These are phyloP conservation scores for Aspergillus diversus DNA, from an alignment of 495 filamentous ascomycete genomes.

Conservation along the genomic window DNA sequence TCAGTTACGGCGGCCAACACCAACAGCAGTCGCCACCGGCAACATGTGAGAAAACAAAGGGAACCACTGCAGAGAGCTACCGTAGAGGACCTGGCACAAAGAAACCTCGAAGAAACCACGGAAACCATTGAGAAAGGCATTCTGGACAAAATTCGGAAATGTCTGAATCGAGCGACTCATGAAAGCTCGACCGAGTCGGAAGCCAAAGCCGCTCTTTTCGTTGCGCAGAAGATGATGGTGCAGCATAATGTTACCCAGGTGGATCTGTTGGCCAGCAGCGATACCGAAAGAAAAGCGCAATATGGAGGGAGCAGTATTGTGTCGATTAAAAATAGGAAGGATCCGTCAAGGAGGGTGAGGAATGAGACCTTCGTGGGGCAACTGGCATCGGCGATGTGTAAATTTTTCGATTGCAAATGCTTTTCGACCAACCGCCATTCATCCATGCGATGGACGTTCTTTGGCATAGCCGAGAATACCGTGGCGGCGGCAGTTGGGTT, in stretches of 20 bases:
- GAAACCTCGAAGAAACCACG: background rate
- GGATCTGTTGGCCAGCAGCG: slow-evolving; percentile 26
- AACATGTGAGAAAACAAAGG: background rate
- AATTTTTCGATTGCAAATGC: slow-evolving; percentile 10
- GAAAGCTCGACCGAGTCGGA: slow-evolving; percentile 27
- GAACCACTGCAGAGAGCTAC: slow-evolving; percentile 13
- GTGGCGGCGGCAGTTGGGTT: too few species aligned
- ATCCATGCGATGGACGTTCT: background rate
- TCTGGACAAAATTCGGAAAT: slow-evolving; percentile 38
- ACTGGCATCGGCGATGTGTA: slow-evolving; percentile 8
- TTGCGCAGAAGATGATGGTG: slow-evolving; percentile 33
- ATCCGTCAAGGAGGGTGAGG: background rate
- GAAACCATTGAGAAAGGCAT: slow-evolving; percentile 17
- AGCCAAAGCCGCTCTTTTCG: slow-evolving; percentile 32
- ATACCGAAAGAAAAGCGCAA: slow-evolving; percentile 20
- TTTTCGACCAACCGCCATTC: background rate
- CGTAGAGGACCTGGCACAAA: slow-evolving; percentile 12
- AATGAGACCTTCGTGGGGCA: slow-evolving; percentile 8
- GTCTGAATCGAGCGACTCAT: slow-evolving; percentile 32
- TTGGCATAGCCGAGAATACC: too few species aligned
- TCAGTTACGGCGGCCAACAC: background rate
- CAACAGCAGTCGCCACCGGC: background rate
- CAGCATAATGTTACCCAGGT: slow-evolving; percentile 34
- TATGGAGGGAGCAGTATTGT: slow-evolving; percentile 30
- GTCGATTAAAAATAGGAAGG: slow-evolving; percentile 3